These are phyloP conservation scores for Plasmodium gaboni DNA, from an alignment of 169 alveolate species.

Conservation along the genomic window DNA sequence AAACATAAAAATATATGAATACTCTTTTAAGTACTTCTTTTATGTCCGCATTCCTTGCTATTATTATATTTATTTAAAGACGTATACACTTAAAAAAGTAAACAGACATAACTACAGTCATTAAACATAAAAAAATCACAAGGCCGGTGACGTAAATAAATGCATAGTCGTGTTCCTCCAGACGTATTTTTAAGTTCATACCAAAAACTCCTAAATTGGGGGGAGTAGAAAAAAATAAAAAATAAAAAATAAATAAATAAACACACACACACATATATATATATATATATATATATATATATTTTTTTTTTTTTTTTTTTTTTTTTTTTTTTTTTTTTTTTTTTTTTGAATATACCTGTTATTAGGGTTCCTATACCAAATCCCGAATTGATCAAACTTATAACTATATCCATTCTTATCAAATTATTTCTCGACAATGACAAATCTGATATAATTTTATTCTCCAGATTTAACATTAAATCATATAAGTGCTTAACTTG, in stretches of 20 bases:
- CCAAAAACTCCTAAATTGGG: constrained; percentile 82
- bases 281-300: not conserved
- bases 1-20: not conserved
- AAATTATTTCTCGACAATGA: constrained; percentile 87
- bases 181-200: constrained; percentile 83
- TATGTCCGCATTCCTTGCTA: too few relatives aligned
- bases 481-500: constrained; percentile 40
- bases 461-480: constrained; percentile 80
- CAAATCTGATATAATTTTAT: constrained; percentile 82
- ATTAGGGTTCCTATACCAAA: constrained; percentile 88
- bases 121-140: constrained; percentile 33
- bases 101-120: constrained; percentile 78
- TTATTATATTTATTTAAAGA: constrained; percentile 47
- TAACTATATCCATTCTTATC: constrained; percentile 85
- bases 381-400: constrained; percentile 85
- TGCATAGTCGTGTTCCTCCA: constrained; percentile 81
- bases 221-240: not conserved
- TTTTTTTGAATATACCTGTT: constrained; percentile 76
- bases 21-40: too few relatives aligned
- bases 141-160: constrained; percentile 80
- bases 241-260: too few relatives aligned
- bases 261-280: not conserved
- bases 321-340: not conserved
- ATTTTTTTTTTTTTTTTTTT: not conserved
- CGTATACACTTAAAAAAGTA: constrained; percentile 81